A percentile compares a stretch with the other conserved stretches of the same genome.
Evolutionary conservation across 2,329 filamentous ascomycete species (phyloP).

Genomic region (Cercospora brassicicola): DNA sequence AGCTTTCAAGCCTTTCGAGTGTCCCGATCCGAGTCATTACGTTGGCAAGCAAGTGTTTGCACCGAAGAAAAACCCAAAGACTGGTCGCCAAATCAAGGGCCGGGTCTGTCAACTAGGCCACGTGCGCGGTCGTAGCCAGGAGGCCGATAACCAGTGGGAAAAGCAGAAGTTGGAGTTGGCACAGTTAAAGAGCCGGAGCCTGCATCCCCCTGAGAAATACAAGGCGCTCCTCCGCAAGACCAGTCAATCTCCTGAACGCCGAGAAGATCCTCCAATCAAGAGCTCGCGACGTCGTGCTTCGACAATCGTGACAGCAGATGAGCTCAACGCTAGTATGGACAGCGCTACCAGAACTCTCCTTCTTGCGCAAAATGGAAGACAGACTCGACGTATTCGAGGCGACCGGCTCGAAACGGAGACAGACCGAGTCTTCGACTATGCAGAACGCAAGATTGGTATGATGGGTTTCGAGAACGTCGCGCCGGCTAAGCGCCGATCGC

Average conservation of each 20-base stretch:
- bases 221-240: slow-evolving; percentile 3
- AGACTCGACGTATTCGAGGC: slow-evolving; percentile 3
- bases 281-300: neutral
- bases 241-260: neutral
- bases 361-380: slow-evolving; percentile 1
- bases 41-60: neutral
- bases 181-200: neutral
- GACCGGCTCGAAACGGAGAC: slow-evolving; percentile 6
- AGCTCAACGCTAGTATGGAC: neutral
- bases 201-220: neutral
- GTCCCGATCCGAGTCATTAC: slow-evolving; percentile 8
- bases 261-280: no score
- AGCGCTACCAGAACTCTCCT: slow-evolving; percentile 5
- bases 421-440: neutral
- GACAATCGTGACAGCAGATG: neutral
- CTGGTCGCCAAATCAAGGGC: neutral
- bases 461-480: neutral
- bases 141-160: slow-evolving; percentile 5
- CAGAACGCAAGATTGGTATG: neutral
- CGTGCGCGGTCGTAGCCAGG: slow-evolving; percentile 9
- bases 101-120: slow-evolving; percentile 11
- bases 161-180: slow-evolving; percentile 1
- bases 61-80: neutral
- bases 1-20: slow-evolving; percentile 6
- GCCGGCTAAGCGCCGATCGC: neutral